A percentile compares a stretch with the other conserved stretches of the same genome.
phyloP scores from a whole-genome alignment of 169 alveolate species.

The Eimeria acervulina region DNA sequence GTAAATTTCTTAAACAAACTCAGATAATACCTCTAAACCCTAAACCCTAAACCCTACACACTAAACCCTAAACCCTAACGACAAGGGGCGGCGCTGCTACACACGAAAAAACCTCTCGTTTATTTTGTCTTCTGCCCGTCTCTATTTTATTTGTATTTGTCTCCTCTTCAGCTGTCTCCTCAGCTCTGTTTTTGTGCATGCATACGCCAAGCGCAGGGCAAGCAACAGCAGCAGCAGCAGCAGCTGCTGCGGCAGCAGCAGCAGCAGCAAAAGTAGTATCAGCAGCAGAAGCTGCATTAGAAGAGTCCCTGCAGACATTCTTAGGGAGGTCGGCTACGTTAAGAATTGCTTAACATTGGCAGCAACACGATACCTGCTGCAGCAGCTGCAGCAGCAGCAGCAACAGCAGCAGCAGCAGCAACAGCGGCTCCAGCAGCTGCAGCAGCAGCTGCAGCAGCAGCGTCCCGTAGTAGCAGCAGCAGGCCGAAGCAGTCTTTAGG shows the following conservation, averaged over 20 bases:
- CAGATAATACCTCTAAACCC: background rate
- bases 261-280: too few species aligned
- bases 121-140: background rate
- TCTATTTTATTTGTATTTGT: background rate
- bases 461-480: too few species aligned
- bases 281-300: too few species aligned
- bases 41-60: background rate
- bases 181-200: background rate
- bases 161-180: too few species aligned
- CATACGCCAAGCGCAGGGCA: background rate
- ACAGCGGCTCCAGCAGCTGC: too few species aligned
- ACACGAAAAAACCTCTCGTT: background rate
- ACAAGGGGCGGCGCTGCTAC: background rate
- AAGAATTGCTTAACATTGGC: too few species aligned
- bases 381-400: slow-evolving; percentile 74
- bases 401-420: slow-evolving; percentile 42
- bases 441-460: too few species aligned
- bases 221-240: slow-evolving; percentile 27
- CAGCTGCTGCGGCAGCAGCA: background rate
- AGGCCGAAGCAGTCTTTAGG: too few species aligned
- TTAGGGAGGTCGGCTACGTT: too few species aligned
- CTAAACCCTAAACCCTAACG: background rate
- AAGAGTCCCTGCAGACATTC: too few species aligned
- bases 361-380: too few species aligned
- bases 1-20: background rate